A percentile compares a stretch with the other conserved stretches of the same genome.
phyloP scores from a whole-genome alignment of 371 early-diverging fungal species.

The Zychaea mexicana region DNA sequence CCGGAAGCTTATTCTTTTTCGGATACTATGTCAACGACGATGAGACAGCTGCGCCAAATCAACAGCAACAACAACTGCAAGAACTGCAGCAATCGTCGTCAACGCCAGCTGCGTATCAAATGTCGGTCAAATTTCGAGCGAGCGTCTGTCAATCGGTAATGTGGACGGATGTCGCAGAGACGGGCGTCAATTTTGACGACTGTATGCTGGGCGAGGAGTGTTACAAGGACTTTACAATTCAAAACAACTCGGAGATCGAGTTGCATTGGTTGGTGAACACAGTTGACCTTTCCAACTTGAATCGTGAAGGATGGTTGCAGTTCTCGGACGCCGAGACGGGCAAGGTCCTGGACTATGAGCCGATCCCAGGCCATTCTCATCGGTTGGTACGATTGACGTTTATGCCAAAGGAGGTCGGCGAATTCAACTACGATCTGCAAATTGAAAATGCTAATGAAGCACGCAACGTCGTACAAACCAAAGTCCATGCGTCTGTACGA shows the following conservation, averaged over 20 bases:
- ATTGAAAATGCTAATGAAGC: constrained; percentile 92
- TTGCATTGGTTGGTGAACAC: constrained; percentile 86
- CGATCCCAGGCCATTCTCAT: constrained; percentile 73
- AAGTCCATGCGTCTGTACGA: constrained; percentile 83
- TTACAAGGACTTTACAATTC: constrained; percentile 86
- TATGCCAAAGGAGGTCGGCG: constrained; percentile 86
- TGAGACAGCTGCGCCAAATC: background rate
- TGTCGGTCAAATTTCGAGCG: constrained; percentile 80
- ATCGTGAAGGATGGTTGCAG: constrained; percentile 63
- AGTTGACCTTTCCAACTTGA: constrained; percentile 61
- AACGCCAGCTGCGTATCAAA: constrained; percentile 61
- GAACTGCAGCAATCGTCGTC: constrained; percentile 9
- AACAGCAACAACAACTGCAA: constrained; percentile 1
- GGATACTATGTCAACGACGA: constrained; percentile 54
- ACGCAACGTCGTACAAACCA: constrained; percentile 76
- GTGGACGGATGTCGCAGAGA: constrained; percentile 88
- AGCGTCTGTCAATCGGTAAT: constrained; percentile 87
- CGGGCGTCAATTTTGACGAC: constrained; percentile 92
- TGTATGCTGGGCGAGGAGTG: constrained; percentile 88
- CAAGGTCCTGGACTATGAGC: constrained; percentile 51
- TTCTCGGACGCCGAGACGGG: constrained; percentile 80
- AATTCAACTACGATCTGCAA: constrained; percentile 85
- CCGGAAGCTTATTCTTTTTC: constrained; percentile 86
- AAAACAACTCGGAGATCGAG: constrained; percentile 91
- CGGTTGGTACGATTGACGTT: constrained; percentile 83